phyloP scores from a whole-genome alignment of 2,329 filamentous ascomycete genomes.

The Epicoccum sorghinum region DNA sequence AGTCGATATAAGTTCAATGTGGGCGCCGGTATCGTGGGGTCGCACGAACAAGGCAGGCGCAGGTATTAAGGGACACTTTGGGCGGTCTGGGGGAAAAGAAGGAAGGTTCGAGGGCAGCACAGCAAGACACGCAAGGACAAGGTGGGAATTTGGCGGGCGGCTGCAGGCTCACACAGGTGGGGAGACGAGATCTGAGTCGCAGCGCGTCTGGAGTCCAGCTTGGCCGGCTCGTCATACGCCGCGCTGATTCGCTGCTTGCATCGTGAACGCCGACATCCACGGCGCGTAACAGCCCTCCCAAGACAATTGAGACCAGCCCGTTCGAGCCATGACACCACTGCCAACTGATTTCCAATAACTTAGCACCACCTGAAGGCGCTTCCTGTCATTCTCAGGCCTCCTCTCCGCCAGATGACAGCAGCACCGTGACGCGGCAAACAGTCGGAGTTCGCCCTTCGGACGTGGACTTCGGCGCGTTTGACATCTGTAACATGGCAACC shows the following conservation, averaged over 20 bases:
- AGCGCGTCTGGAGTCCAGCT: conserved; percentile 44
- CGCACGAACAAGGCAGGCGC: conserved; percentile 20
- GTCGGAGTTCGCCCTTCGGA: conserved; percentile 20
- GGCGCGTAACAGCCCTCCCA: conserved; percentile 35
- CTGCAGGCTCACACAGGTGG: conserved; percentile 45
- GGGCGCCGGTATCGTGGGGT: conserved; percentile 15
- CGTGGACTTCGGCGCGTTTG: conserved; percentile 40
- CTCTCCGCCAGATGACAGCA: conserved; percentile 18
- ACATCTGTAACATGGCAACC: conserved; percentile 47
- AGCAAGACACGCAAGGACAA: conserved; percentile 37
- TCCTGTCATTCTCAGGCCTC: conserved; percentile 11
- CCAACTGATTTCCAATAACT: conserved; percentile 23
- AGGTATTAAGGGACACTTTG: conserved; percentile 32
- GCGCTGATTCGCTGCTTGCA: conserved; percentile 39
- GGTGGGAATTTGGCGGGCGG: conserved; percentile 43
- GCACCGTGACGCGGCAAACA: conserved; percentile 19
- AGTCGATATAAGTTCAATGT: conserved; percentile 15
- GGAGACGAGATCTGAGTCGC: conserved; percentile 46
- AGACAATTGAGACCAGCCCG: conserved; percentile 32
- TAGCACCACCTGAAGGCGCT: conserved; percentile 23
- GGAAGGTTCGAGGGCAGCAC: conserved; percentile 36
- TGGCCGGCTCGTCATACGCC: conserved; percentile 35
- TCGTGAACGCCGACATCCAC: conserved; percentile 38
- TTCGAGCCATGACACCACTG: conserved; percentile 38
- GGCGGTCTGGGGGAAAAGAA: conserved; percentile 28